These are phyloP conservation scores for Mrakiaceae sp. DNA, from an alignment of 1,284 basidiomycete genomes.

Conservation along the genomic window DNA sequence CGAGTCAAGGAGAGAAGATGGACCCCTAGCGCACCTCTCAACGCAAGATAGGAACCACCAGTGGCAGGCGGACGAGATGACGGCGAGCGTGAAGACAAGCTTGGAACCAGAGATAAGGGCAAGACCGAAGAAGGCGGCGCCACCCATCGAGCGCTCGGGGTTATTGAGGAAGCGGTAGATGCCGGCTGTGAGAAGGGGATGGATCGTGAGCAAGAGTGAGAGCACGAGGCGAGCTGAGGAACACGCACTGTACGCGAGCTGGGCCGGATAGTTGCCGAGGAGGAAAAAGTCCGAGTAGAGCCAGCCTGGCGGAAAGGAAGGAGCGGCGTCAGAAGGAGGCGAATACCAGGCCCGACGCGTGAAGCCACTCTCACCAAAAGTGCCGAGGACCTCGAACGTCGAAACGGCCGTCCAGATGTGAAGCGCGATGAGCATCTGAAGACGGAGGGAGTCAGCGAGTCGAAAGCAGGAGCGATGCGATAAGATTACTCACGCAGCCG, in stretches of 20 bases:
- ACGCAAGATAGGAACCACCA: constrained; percentile 85
- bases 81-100: constrained; percentile 70
- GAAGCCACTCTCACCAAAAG: constrained; percentile 51
- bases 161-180: constrained; percentile 93
- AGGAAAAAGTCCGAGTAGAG: constrained; percentile 98
- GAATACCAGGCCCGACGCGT: neutral
- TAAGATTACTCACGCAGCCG: constrained; percentile 51
- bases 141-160: constrained; percentile 83
- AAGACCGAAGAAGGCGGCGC: constrained; percentile 87
- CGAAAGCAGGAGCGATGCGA: constrained; percentile 2
- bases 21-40: constrained; percentile 54
- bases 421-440: constrained; percentile 67
- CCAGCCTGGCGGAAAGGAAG: constrained; percentile 51
- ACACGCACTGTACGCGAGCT: constrained; percentile 67
- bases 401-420: constrained; percentile 87
- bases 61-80: constrained; percentile 70
- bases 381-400: constrained; percentile 82
- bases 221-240: too few relatives aligned
- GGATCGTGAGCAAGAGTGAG: too few relatives aligned
- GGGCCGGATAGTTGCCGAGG: constrained; percentile 71
- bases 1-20: neutral
- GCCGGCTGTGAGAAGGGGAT: constrained; percentile 36
- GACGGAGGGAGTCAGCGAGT: neutral
- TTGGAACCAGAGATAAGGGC: constrained; percentile 82
- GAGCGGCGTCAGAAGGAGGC: neutral